Evolutionary conservation across 164 flowering plant genomes (phyloP).

Genomic region (Cinnamomum micranthum): DNA sequence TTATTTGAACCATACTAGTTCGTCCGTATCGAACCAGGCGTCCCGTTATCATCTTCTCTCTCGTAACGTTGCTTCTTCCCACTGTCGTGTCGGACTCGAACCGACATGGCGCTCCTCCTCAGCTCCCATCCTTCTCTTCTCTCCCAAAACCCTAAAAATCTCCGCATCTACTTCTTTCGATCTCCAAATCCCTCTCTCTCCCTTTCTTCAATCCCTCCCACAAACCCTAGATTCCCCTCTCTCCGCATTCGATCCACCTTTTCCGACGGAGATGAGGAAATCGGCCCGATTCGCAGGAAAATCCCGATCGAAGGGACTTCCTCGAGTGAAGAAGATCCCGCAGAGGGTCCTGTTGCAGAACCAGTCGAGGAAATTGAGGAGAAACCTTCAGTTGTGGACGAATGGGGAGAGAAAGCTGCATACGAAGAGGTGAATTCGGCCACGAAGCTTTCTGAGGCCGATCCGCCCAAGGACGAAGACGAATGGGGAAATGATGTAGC

Average conservation of each 20-base stretch:
- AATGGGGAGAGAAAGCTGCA: constrained; percentile 73
- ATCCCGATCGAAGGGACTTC: neutral
- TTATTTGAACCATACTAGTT: no score
- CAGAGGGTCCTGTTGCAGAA: neutral
- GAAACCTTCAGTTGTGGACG: constrained; percentile 19
- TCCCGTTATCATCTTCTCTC: no score
- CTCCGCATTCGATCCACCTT: constrained; percentile 5
- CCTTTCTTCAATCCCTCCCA: neutral
- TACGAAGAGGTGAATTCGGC: constrained; percentile 25
- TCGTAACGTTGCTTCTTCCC: no score
- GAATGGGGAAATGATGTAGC: constrained; percentile 59
- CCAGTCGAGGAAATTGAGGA: constrained; percentile 2
- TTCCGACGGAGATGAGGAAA: neutral
- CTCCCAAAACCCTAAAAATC: constrained; percentile 10
- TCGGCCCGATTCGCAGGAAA: neutral
- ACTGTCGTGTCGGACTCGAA: no score
- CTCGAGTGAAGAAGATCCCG: neutral
- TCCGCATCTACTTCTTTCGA: neutral
- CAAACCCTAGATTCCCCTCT: constrained; percentile 10
- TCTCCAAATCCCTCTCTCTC: constrained; percentile 8
- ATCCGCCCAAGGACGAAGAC: constrained; percentile 66
- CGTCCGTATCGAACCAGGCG: no score
- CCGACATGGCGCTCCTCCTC: constrained; percentile 25
- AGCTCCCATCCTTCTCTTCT: constrained; percentile 18
- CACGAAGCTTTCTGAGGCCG: constrained; percentile 41